A percentile compares a stretch with the other conserved stretches of the same genome.
Evolutionary conservation across 2,329 filamentous ascomycete genomes (phyloP).

Genomic region (Penicillium sp.): DNA sequence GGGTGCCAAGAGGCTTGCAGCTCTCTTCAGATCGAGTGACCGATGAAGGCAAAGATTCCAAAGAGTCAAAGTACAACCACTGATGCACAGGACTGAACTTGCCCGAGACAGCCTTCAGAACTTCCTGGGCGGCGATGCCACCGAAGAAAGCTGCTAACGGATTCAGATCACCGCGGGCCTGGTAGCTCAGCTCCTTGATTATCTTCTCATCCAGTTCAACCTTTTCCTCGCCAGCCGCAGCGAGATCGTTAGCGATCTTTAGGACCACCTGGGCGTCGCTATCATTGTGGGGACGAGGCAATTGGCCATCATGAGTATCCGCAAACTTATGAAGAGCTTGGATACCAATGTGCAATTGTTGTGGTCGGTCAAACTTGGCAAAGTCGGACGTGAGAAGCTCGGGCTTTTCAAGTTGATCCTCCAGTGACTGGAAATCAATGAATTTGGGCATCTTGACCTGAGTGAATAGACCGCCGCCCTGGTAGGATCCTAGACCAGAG

Average conservation of each 20-base stretch:
- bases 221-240: constrained; percentile 65
- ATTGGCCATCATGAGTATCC: constrained; percentile 66
- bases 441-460: constrained; percentile 99
- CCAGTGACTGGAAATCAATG: constrained; percentile 81
- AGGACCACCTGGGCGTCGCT: constrained; percentile 77
- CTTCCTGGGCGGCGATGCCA: constrained; percentile 88
- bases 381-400: constrained; percentile 92
- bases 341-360: constrained; percentile 87
- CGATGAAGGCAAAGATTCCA: constrained; percentile 86
- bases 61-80: constrained; percentile 95
- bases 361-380: constrained; percentile 94
- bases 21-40: constrained; percentile 76
- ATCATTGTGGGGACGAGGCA: constrained; percentile 81
- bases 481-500: constrained; percentile 79
- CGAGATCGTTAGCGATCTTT: constrained; percentile 71
- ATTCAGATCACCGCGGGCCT: constrained; percentile 85
- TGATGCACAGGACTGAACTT: constrained; percentile 97
- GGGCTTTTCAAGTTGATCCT: constrained; percentile 75
- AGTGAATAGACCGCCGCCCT: constrained; percentile 82
- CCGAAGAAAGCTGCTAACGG: constrained; percentile 95
- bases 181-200: constrained; percentile 88
- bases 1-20: constrained; percentile 79
- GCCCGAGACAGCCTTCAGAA: constrained; percentile 93
- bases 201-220: constrained; percentile 89
- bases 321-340: constrained; percentile 88